Evolutionary conservation across 225 moss, liverwort and hornwort species (phyloP).

Genomic region (Pseudoscleropodium purum): DNA sequence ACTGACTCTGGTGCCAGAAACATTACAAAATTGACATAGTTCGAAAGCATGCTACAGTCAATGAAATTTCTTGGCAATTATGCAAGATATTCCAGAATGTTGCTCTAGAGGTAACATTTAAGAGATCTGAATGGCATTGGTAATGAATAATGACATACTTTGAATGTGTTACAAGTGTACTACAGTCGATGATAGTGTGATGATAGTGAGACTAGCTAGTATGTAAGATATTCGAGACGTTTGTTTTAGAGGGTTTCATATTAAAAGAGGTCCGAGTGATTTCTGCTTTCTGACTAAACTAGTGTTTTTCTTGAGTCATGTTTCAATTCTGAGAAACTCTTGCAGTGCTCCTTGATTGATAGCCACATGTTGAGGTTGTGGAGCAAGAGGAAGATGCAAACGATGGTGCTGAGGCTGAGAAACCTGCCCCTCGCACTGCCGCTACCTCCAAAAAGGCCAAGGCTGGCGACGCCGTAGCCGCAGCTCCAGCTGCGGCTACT

Average conservation of each 20-base stretch:
- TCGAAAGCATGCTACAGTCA: not conserved
- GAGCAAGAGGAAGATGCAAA: slow-evolving; percentile 99
- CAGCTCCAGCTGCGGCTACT: not conserved
- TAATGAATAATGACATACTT: not conserved
- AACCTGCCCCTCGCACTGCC: slow-evolving; percentile 20
- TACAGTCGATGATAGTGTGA: not conserved
- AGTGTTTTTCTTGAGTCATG: not conserved
- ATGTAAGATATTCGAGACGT: not conserved
- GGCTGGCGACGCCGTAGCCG: slow-evolving; percentile 4
- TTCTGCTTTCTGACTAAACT: not conserved
- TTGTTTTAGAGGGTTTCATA: not conserved
- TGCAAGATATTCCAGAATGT: not conserved
- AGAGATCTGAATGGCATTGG: not conserved
- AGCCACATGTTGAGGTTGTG: slow-evolving; percentile 86
- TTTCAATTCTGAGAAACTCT: not conserved
- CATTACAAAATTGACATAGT: not conserved
- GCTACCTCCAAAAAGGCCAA: slow-evolving; percentile 27
- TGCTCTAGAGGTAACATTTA: no score
- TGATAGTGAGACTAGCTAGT: not conserved
- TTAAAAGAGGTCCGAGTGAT: no score
- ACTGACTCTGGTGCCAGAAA: not conserved
- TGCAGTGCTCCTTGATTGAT: slow-evolving; percentile 43
- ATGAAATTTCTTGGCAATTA: no score
- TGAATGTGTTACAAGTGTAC: not conserved
- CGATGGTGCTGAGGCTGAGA: slow-evolving; percentile 70